These are phyloP conservation scores for Scorias spongiosa DNA, from an alignment of 2,329 filamentous ascomycete species.

Conservation along the genomic window DNA sequence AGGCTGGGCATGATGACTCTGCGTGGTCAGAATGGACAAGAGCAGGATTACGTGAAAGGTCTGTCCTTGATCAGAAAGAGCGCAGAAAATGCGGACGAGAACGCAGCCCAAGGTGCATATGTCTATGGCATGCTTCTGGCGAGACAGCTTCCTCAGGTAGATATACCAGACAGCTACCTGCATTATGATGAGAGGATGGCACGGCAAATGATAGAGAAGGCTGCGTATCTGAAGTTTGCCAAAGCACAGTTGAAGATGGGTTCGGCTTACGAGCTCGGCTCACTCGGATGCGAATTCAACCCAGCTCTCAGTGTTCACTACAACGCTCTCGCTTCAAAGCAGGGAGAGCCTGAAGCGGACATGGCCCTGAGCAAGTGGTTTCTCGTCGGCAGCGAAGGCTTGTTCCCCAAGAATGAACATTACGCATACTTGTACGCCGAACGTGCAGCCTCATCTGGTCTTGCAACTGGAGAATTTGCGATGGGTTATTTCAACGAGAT, in stretches of 20 bases:
- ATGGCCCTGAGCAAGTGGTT: slow-evolving; percentile 98
- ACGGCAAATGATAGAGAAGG: slow-evolving; percentile 85
- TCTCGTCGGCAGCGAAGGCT: slow-evolving; percentile 79
- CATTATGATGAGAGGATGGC: slow-evolving; percentile 58
- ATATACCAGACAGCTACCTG: slow-evolving; percentile 56
- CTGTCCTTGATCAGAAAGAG: slow-evolving; percentile 71
- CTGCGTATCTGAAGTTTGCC: slow-evolving; percentile 86
- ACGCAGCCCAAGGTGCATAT: slow-evolving; percentile 91
- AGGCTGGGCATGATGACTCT: slow-evolving; percentile 95
- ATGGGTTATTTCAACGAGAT: slow-evolving; percentile 97
- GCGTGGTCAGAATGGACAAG: slow-evolving; percentile 81
- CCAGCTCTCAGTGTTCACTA: slow-evolving; percentile 88
- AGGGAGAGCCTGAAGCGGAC: slow-evolving; percentile 85
- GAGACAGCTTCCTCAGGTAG: slow-evolving; percentile 79
- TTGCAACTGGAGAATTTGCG: slow-evolving; percentile 87
- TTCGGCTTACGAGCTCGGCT: slow-evolving; percentile 84
- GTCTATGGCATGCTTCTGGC: slow-evolving; percentile 80
- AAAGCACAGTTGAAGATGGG: slow-evolving; percentile 98
- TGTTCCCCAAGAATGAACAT: slow-evolving; percentile 92
- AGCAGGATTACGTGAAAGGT: slow-evolving; percentile 62
- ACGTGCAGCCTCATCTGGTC: slow-evolving; percentile 63
- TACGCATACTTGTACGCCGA: slow-evolving; percentile 83
- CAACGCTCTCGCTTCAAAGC: slow-evolving; percentile 79
- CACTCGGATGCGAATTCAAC: slow-evolving; percentile 87
- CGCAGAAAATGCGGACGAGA: slow-evolving; percentile 81